A percentile compares a stretch with the other conserved stretches of the same genome.
Conservation (phyloP, 768 basidiomycete genomes). For the Pulveroboletus sp. region DNA sequence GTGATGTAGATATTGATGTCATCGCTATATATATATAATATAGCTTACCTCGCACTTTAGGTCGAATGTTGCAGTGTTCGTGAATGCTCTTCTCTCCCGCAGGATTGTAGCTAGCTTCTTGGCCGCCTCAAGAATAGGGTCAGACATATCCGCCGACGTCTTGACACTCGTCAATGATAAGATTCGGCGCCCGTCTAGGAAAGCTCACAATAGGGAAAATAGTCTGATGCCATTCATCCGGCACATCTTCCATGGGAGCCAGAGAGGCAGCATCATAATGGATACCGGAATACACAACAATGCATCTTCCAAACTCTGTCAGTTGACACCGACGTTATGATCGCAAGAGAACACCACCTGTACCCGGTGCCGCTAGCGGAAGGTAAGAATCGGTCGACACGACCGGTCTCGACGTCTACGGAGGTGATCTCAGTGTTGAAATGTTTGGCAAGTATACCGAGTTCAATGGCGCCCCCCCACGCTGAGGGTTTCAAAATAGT, state of each 20-base stretch:
- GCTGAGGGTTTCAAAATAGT: slow-evolving; percentile 75
- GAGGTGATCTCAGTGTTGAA: slow-evolving; percentile 84
- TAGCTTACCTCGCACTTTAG: slow-evolving; percentile 75
- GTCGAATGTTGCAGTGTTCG: slow-evolving; percentile 90
- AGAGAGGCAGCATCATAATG: slow-evolving; percentile 92
- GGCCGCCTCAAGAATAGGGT: slow-evolving; percentile 59
- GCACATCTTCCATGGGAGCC: slow-evolving; percentile 71
- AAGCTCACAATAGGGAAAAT: slow-evolving; percentile 58
- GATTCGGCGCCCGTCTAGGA: slow-evolving; percentile 1
- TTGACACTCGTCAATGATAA: slow-evolving; percentile 24
- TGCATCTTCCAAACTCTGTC: slow-evolving; percentile 38
- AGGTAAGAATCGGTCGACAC: slow-evolving; percentile 72
- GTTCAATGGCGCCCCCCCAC: slow-evolving; percentile 97
- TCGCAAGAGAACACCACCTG: slow-evolving; percentile 14
- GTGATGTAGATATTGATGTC: slow-evolving; percentile 2
- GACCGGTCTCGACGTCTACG: slow-evolving; percentile 88
- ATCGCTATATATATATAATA: not conserved
- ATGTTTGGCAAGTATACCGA: slow-evolving; percentile 77
- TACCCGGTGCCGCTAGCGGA: slow-evolving; percentile 33
- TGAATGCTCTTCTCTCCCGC: slow-evolving; percentile 76
- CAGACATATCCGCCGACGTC: slow-evolving; percentile 36
- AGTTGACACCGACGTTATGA: not conserved
- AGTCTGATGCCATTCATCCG: slow-evolving; percentile 86
- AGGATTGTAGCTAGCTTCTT: slow-evolving; percentile 67
- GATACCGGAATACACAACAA: slow-evolving; percentile 93